A percentile compares a stretch with the other conserved stretches of the same genome.
phyloP scores from a whole-genome alignment of 345 rosid genomes.

The Hibiscus mutabilis region DNA sequence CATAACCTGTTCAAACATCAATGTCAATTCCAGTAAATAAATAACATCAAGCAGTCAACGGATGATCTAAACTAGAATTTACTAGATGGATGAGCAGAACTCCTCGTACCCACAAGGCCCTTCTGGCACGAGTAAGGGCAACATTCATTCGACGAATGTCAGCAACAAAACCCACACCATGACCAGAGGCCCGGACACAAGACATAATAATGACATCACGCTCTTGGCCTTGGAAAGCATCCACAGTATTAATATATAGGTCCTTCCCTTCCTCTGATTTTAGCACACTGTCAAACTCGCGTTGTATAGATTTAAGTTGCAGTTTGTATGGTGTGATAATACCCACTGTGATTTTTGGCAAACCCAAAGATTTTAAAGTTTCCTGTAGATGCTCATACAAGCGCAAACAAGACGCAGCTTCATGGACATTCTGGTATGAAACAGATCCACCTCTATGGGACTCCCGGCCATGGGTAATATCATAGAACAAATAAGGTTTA shows the following conservation, averaged over 20 bases:
- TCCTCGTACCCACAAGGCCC: conserved; percentile 86
- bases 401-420: conserved; percentile 88
- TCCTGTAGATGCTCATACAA: conserved; percentile 87
- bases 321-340: conserved; percentile 96
- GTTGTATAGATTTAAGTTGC: conserved; percentile 91
- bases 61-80: background rate
- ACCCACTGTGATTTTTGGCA: conserved; percentile 76
- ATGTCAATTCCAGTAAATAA: conserved; percentile 5
- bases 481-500: conserved; percentile 77
- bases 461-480: conserved; percentile 91
- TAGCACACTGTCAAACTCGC: conserved; percentile 71
- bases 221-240: conserved; percentile 99
- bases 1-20: conserved; percentile 65
- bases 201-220: conserved; percentile 99
- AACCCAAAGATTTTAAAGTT: conserved; percentile 53
- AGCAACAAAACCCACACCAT: conserved; percentile 95
- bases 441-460: conserved; percentile 96
- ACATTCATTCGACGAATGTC: conserved; percentile 98
- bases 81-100: background rate
- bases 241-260: conserved; percentile 93
- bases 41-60: background rate
- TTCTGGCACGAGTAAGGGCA: conserved; percentile 96
- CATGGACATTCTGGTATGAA: conserved; percentile 84
- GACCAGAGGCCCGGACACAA: conserved; percentile 93
- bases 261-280: conserved; percentile 90